A percentile compares a stretch with the other conserved stretches of the same genome.
These are phyloP conservation scores for Pyrenophora teres DNA, from an alignment of 2,329 filamentous ascomycete genomes.

Conservation along the genomic window DNA sequence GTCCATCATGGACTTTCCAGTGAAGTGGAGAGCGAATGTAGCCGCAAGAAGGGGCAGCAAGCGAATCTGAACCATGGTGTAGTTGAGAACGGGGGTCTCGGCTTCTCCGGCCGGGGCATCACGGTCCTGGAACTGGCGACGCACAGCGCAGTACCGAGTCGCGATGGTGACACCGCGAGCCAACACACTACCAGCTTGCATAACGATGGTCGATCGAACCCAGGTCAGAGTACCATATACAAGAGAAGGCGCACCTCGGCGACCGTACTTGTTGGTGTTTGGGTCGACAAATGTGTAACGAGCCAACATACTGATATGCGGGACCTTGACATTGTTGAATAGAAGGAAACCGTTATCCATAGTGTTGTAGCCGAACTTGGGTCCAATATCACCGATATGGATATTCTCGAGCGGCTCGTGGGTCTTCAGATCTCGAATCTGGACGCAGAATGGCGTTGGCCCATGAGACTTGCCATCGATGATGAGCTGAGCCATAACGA, in stretches of 20 bases:
- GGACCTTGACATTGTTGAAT: constrained; percentile 76
- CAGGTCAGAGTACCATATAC: constrained; percentile 78
- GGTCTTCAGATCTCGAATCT: constrained; percentile 62
- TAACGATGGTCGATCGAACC: constrained; percentile 73
- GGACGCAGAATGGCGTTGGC: constrained; percentile 78
- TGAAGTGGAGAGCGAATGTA: constrained; percentile 79
- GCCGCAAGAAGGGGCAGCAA: constrained; percentile 73
- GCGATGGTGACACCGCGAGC: constrained; percentile 79
- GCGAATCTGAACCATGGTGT: constrained; percentile 79
- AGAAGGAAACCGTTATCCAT: constrained; percentile 84
- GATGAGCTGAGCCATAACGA: constrained; percentile 78
- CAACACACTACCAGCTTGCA: constrained; percentile 72
- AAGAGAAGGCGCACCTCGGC: constrained; percentile 68
- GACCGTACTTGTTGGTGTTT: constrained; percentile 69
- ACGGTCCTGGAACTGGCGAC: constrained; percentile 77
- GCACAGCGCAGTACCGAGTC: constrained; percentile 72
- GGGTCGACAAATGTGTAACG: constrained; percentile 72
- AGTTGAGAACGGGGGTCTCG: constrained; percentile 78
- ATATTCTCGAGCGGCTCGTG: constrained; percentile 57
- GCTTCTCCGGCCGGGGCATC: constrained; percentile 65
- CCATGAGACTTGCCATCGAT: constrained; percentile 71
- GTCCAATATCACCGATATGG: constrained; percentile 79
- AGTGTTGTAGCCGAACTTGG: constrained; percentile 78
- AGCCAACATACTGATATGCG: constrained; percentile 74
- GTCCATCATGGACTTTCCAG: constrained; percentile 74